Evolutionary conservation across 306 rosid species (phyloP).

Genomic region (Casuarina glauca): DNA sequence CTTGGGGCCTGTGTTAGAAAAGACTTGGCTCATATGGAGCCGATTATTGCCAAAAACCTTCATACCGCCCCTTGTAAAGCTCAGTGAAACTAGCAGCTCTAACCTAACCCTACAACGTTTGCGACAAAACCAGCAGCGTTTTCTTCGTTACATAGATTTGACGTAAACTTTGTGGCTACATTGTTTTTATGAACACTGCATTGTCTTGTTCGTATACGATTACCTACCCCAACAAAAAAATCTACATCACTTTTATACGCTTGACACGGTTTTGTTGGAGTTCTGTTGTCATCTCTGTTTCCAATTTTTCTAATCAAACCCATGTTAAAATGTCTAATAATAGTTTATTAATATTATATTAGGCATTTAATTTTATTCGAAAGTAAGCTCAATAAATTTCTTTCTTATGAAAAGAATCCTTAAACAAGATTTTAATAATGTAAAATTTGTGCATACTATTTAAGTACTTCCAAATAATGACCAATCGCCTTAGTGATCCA

Average conservation of each 20-base stretch:
- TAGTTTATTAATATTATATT: too few species aligned
- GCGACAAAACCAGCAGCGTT: constrained; percentile 53
- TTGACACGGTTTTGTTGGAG: not conserved
- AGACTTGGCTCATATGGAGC: not conserved
- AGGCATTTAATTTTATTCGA: too few species aligned
- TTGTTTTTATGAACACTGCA: not conserved
- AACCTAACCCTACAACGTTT: constrained; percentile 26
- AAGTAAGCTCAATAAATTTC: too few species aligned
- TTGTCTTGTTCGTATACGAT: not conserved
- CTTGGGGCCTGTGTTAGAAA: not conserved
- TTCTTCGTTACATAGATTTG: not conserved
- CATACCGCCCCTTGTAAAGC: constrained; percentile 47
- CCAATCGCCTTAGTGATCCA: too few species aligned
- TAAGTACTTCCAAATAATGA: too few species aligned
- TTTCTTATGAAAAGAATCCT: too few species aligned
- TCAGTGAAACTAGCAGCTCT: constrained; percentile 36
- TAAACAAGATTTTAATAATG: too few species aligned
- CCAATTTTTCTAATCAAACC: too few species aligned
- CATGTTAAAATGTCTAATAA: too few species aligned
- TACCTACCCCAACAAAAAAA: not conserved
- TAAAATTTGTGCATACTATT: too few species aligned
- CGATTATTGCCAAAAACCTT: constrained; percentile 1
- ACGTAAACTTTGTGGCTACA: not conserved
- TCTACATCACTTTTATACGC: not conserved
- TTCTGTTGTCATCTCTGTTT: too few species aligned